Evolutionary conservation across 768 basidiomycete species (phyloP).

Genomic region (Suillus weaverae): DNA sequence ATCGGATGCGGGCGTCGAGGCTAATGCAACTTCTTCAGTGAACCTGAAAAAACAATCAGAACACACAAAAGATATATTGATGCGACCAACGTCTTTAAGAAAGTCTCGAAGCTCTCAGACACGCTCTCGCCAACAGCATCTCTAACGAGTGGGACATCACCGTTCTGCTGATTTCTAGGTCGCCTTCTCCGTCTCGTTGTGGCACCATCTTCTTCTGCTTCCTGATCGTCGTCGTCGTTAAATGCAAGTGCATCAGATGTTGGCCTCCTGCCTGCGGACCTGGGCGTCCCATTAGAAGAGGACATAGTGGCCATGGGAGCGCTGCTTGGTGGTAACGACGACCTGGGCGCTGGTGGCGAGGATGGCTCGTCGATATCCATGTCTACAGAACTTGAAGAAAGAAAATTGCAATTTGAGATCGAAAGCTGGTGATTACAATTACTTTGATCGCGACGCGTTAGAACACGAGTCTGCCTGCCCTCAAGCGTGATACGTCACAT

Average conservation of each 20-base stretch:
- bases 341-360: conserved; percentile 54
- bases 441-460: conserved; percentile 28
- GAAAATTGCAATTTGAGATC: conserved; percentile 15
- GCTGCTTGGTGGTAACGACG: conserved; percentile 55
- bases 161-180: conserved; percentile 42
- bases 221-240: conserved; percentile 50
- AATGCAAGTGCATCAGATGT: conserved; percentile 55
- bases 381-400: conserved; percentile 6
- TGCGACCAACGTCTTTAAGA: conserved; percentile 79
- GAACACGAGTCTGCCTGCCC: conserved; percentile 48
- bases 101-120: conserved; percentile 86
- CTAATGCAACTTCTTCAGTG: conserved; percentile 76
- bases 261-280: conserved; percentile 38
- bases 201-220: conserved; percentile 40
- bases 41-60: conserved; percentile 49
- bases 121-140: conserved; percentile 97
- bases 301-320: conserved; percentile 41
- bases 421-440: not conserved
- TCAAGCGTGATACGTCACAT: conserved; percentile 26
- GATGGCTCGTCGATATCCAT: conserved; percentile 62
- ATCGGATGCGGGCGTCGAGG: conserved; percentile 80
- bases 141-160: conserved; percentile 82
- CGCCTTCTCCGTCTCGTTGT: conserved; percentile 48
- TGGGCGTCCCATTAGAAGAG: conserved; percentile 35
- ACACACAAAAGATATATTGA: not conserved